Evolutionary conservation across 306 rosid genomes (phyloP).

Genomic region (Sicyos baderoa): DNA sequence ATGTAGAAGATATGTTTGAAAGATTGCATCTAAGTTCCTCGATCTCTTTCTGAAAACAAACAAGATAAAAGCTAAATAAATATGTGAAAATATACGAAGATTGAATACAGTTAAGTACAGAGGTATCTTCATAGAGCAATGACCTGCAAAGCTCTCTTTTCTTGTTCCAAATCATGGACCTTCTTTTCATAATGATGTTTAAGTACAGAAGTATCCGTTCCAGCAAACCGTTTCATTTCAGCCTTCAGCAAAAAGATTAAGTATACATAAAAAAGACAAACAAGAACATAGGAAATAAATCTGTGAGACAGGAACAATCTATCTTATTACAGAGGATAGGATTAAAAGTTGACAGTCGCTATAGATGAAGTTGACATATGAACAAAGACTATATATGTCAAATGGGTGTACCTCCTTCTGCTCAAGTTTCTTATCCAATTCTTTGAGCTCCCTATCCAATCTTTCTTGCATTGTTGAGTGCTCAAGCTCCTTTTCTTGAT

Average conservation of each 20-base stretch:
- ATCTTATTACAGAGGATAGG: background rate
- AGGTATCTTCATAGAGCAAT: slow-evolving; percentile 18
- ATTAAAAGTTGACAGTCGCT: no score
- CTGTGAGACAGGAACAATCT: background rate
- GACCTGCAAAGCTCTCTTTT: slow-evolving; percentile 81
- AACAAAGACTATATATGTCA: background rate
- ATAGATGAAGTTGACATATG: background rate
- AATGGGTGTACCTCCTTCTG: slow-evolving; percentile 63
- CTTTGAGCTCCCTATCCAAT: slow-evolving; percentile 78
- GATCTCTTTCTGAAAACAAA: slow-evolving; percentile 59
- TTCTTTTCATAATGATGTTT: slow-evolving; percentile 85
- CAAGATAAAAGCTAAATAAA: slow-evolving; percentile 5
- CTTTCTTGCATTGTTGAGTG: slow-evolving; percentile 88
- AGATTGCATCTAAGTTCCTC: slow-evolving; percentile 59
- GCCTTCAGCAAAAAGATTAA: slow-evolving; percentile 41
- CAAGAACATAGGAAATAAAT: background rate
- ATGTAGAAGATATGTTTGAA: slow-evolving; percentile 54
- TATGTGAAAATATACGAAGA: background rate
- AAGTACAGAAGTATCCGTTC: slow-evolving; percentile 57
- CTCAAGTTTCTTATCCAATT: slow-evolving; percentile 83
- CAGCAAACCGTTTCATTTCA: slow-evolving; percentile 74
- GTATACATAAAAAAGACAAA: background rate
- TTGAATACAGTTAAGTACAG: background rate
- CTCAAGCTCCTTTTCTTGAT: slow-evolving; percentile 74
- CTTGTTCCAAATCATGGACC: slow-evolving; percentile 75